Base-by-base conservation (phyloP, 2,329 filamentous ascomycete species). In the Aspergillus sp. region DNA sequence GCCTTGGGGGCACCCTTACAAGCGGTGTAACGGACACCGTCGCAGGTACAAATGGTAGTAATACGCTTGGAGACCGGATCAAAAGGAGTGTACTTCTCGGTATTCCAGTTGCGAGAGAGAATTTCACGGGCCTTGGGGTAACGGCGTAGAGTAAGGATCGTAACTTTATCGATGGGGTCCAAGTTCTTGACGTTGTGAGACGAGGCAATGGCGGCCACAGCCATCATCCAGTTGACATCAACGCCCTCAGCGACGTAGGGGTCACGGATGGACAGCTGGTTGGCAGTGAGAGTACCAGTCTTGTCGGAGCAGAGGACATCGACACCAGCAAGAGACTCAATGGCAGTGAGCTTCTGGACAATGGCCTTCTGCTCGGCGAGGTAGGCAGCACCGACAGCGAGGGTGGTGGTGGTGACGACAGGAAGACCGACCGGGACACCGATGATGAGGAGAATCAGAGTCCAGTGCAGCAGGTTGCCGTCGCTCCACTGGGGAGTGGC, bases 141-240 rank as follows among this genome's bases (percentile, higher is more conserved):
- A 43, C 78, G 73, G 62, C 82, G 81, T 49, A 85, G 74, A 34
- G 80, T 83, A 37, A 84, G 68, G 48, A 85, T 80, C 34, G 78
- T 85, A 49, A 85, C 76, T 67, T 85, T 85, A 67, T 85, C 80
- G 51, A 85, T 85, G 40, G 80, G 80, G 55, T 85, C 81, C 41
- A 85, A 72, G 40, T 80, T 81, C 66, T 82, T 81, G 64, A 83
- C 70, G 66, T 84, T 85, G 69, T 85, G 80, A 41, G 80, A 84
- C 32, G 80, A 84, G 36, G 80, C 81, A 35, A 85, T 73, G 40
- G 80, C 80, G 39, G 81, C 80, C 39, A 82, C 80, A 43, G 80
- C 80, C 80, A 85, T 84, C 80, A 85, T 84, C 80, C 80, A 85
- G 68, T 85, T 81, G 59, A 84, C 75, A 61, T 84, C 80, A 54